These are phyloP conservation scores for Turnera subulata DNA, from an alignment of 345 rosid species.

Conservation along the genomic window DNA sequence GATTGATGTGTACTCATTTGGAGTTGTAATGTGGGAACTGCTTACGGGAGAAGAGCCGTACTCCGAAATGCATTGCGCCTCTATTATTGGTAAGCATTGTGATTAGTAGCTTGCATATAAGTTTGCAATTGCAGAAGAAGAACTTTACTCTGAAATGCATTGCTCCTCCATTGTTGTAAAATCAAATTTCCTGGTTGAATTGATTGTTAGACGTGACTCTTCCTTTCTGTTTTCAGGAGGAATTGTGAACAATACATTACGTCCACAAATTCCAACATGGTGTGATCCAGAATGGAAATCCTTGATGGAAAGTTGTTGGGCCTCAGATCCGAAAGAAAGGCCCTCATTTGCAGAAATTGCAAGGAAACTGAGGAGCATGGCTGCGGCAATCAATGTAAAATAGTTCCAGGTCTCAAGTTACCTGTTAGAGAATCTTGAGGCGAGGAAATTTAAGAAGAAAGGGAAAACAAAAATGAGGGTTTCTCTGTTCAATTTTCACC, in stretches of 20 bases:
- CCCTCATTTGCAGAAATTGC: constrained; percentile 93
- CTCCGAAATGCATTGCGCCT: constrained; percentile 28
- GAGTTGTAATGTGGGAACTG: constrained; percentile 49
- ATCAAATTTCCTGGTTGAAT: too few relatives aligned
- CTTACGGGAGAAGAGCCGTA: constrained; percentile 51
- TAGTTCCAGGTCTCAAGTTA: too few relatives aligned
- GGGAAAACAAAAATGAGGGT: too few relatives aligned
- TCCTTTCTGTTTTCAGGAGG: constrained; percentile 87
- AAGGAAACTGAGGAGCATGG: constrained; percentile 88
- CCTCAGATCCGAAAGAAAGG: constrained; percentile 79
- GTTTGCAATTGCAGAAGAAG: too few relatives aligned
- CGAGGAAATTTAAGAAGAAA: too few relatives aligned
- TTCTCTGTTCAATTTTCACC: too few relatives aligned
- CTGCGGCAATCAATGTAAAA: constrained; percentile 89
- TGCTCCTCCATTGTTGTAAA: too few relatives aligned
- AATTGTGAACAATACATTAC: constrained; percentile 85
- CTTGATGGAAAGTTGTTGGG: constrained; percentile 91
- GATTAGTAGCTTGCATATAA: too few relatives aligned
- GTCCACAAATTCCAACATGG: constrained; percentile 91
- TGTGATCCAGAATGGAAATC: constrained; percentile 98
- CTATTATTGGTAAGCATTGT: constrained; percentile 46
- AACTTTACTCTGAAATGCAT: too few relatives aligned
- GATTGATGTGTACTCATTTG: constrained; percentile 49
- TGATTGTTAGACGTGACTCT: too few relatives aligned
- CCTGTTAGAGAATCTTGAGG: too few relatives aligned